Conservation (phyloP, 78 protist genomes). For the Guillardia theta region DNA sequence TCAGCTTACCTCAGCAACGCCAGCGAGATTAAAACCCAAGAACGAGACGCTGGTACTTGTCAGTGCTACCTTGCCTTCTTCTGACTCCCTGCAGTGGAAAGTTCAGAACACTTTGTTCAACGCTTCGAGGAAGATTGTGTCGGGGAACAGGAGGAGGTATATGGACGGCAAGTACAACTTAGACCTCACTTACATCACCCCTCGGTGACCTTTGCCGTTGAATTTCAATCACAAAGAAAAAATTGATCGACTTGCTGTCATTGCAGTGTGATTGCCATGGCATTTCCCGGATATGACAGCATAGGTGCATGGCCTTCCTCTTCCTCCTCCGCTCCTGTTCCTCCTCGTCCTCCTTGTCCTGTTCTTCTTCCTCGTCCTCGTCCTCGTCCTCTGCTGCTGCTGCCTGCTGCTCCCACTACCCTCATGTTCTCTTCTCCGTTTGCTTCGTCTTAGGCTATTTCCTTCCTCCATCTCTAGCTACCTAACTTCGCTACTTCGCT, state of each 20-base stretch:
- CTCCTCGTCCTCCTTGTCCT: neutral
- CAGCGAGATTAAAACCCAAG: too few relatives aligned
- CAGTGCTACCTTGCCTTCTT: too few relatives aligned
- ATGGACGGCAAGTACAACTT: neutral
- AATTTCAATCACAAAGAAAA: too few relatives aligned
- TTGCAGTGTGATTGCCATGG: too few relatives aligned
- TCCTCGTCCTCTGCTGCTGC: neutral
- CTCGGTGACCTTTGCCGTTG: neutral
- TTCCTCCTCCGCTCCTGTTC: neutral
- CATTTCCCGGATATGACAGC: too few relatives aligned
- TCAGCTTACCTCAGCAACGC: too few relatives aligned
- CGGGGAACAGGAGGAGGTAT: neutral
- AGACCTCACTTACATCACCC: neutral
- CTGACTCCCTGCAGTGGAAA: too few relatives aligned
- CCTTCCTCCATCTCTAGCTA: neutral
- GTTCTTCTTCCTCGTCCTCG: neutral
- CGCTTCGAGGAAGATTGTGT: too few relatives aligned
- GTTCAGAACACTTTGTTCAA: too few relatives aligned
- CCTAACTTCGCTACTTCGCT: neutral
- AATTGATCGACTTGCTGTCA: too few relatives aligned
- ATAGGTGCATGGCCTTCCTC: too few relatives aligned
- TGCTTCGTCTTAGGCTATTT: neutral
- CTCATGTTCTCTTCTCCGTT: neutral
- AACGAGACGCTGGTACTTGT: too few relatives aligned
- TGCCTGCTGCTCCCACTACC: neutral